Evolutionary conservation across 1,284 basidiomycete species (phyloP).

Genomic region (Fomitopsis pinicola): DNA sequence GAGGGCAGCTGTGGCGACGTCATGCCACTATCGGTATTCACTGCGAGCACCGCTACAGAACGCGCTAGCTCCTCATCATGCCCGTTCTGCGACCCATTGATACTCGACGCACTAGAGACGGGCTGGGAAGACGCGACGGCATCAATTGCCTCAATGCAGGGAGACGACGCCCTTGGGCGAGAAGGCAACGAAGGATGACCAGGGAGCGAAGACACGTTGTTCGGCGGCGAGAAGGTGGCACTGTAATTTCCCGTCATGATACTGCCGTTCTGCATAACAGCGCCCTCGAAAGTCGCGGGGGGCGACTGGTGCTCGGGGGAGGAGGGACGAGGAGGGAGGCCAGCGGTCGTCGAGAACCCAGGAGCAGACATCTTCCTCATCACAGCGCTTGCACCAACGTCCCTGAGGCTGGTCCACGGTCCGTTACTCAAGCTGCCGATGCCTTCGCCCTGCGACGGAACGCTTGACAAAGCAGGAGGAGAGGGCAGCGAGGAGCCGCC

Average conservation of each 20-base stretch:
- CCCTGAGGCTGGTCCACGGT: slow-evolving; percentile 25
- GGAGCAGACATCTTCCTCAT: slow-evolving; percentile 28
- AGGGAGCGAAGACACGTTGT: slow-evolving; percentile 23
- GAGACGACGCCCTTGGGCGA: slow-evolving; percentile 30
- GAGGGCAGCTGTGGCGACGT: slow-evolving; percentile 43
- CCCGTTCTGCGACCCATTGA: slow-evolving; percentile 34
- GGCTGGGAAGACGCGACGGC: slow-evolving; percentile 22
- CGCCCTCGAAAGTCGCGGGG: slow-evolving; percentile 16
- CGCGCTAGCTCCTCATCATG: slow-evolving; percentile 38
- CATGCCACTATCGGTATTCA: slow-evolving; percentile 47
- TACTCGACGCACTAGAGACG: slow-evolving; percentile 33
- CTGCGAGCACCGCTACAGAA: slow-evolving; percentile 41
- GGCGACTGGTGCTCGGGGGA: slow-evolving; percentile 20
- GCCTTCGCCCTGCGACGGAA: slow-evolving; percentile 16
- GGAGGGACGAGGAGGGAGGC: slow-evolving; percentile 20
- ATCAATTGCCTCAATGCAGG: slow-evolving; percentile 16
- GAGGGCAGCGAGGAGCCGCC: slow-evolving; percentile 11
- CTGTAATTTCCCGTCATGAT: slow-evolving; percentile 18
- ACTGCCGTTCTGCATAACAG: slow-evolving; percentile 17
- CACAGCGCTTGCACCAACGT: slow-evolving; percentile 24
- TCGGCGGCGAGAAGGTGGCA: slow-evolving; percentile 30
- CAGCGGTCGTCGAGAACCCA: slow-evolving; percentile 13
- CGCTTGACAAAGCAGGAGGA: slow-evolving; percentile 16
- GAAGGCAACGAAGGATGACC: slow-evolving; percentile 28
- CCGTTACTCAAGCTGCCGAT: slow-evolving; percentile 4